Evolutionary conservation across 2,329 filamentous ascomycete species (phyloP), one percentile per base, ranked within the genome.

Genomic region (Botrytis deweyae): DNA sequence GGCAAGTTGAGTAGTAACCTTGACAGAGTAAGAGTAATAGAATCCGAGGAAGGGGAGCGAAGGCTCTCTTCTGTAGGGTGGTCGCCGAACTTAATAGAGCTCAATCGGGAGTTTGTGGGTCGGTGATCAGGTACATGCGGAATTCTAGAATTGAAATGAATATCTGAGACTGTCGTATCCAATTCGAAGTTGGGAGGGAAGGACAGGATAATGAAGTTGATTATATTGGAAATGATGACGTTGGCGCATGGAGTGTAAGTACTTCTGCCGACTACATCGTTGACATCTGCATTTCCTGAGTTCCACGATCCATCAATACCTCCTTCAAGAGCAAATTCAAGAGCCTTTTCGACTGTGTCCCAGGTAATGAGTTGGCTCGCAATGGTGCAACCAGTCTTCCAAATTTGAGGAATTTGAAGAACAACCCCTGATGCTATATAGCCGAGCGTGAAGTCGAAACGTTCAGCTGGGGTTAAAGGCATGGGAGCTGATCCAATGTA

Each of bases 61-160:
- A 78, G 77, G 44, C 80, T 78, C 18, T 85, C 83, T 49, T 86
- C 82, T 40, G 83, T 83, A n/a, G 78, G 73, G 69, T 81, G 79
- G 76, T 93, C 91, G n/a, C 92, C 92, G 78, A 94, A 94, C 75
- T 90, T 88, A 70, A 94, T 93, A 75, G 86, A 87, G 75, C 87
- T 88, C 18, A 92, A 83, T 40, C 89, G 87, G 58, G 86, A 85
- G 69, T 88, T 84, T 70, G 81, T 78, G 33, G 83, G 73, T 8
- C 76, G 75, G n/a, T 72, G 70, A 25, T 77, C 76, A 42, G 74
- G 73, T 29, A 83, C 67, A 36, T 76, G 77, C 3, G 85, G 86
- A 6, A 88, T 82, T 40, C 85, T 81, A 18, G 86, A 86, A 66
- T 84, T 83, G 40, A 87, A 85, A 33, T 83, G 79, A 73, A 85